A percentile compares a stretch with the other conserved stretches of the same genome.
Evolutionary conservation across 345 rosid genomes (phyloP).

Genomic region (Populus nigra): DNA sequence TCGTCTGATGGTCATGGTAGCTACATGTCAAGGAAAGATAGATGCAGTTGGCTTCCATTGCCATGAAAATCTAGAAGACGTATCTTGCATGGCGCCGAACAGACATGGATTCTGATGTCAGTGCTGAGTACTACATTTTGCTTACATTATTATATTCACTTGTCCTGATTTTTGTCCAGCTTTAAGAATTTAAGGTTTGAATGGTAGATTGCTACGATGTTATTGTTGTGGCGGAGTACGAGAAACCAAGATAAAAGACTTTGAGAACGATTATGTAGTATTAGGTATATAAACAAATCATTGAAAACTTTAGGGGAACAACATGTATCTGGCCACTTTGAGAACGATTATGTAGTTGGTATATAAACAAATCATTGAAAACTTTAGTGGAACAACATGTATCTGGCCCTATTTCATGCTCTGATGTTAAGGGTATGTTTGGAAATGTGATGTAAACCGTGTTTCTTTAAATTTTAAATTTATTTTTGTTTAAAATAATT

Average conservation of each 20-base stretch:
- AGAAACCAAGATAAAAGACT: not conserved
- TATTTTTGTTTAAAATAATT: too few species aligned
- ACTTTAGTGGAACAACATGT: too few species aligned
- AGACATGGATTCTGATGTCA: not conserved
- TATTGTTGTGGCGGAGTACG: not conserved
- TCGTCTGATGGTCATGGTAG: not conserved
- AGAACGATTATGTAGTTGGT: too few species aligned
- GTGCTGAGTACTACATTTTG: not conserved
- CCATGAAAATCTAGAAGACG: too few species aligned
- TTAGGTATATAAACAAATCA: too few species aligned
- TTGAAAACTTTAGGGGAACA: not conserved
- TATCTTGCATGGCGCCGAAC: not conserved
- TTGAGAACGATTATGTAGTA: too few species aligned
- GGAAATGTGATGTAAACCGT: rapidly evolving
- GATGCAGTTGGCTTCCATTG: not conserved
- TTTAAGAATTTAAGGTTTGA: not conserved
- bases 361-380: too few species aligned
- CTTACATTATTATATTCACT: not conserved
- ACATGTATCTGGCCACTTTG: not conserved
- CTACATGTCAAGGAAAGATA: not conserved
- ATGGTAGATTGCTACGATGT: not conserved
- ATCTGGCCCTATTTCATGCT: too few species aligned
- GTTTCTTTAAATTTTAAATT: too few species aligned
- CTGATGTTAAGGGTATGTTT: too few species aligned
- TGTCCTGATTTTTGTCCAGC: not conserved